phyloP scores from a whole-genome alignment of 345 rosid genomes.

The Brassica carinata region DNA sequence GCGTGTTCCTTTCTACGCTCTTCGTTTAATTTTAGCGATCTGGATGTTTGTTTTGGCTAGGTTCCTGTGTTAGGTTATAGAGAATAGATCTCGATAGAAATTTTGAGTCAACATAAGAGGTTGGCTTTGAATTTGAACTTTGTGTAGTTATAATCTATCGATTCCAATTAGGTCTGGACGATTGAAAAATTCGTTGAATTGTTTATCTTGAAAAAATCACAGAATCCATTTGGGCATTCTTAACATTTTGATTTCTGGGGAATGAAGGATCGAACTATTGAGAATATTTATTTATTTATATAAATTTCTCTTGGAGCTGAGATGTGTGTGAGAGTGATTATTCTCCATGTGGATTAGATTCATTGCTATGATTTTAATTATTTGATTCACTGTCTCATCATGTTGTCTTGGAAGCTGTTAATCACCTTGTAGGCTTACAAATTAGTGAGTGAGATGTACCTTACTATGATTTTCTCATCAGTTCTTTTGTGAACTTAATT shows the following conservation, averaged over 20 bases:
- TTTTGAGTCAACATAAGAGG: neutral
- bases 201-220: neutral
- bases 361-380: conserved; percentile 10
- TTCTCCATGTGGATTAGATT: conserved; percentile 34
- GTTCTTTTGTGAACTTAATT: neutral
- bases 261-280: neutral
- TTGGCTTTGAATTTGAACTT: neutral
- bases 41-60: neutral
- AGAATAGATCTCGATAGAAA: neutral
- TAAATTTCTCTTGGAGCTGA: conserved; percentile 28
- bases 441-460: conserved; percentile 3
- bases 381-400: conserved; percentile 34
- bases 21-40: neutral
- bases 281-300: conserved; percentile 3
- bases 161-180: neutral
- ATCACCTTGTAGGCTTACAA: neutral
- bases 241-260: neutral
- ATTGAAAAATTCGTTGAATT: conserved; percentile 21
- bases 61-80: neutral
- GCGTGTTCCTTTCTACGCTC: neutral
- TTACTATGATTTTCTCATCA: neutral
- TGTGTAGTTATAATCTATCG: neutral
- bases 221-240: too few species aligned
- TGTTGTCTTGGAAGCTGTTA: conserved; percentile 15
- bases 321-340: conserved; percentile 8